Conservation (phyloP, 108 stramenopile genomes). For the Cyclostephanos tholiformis region DNA sequence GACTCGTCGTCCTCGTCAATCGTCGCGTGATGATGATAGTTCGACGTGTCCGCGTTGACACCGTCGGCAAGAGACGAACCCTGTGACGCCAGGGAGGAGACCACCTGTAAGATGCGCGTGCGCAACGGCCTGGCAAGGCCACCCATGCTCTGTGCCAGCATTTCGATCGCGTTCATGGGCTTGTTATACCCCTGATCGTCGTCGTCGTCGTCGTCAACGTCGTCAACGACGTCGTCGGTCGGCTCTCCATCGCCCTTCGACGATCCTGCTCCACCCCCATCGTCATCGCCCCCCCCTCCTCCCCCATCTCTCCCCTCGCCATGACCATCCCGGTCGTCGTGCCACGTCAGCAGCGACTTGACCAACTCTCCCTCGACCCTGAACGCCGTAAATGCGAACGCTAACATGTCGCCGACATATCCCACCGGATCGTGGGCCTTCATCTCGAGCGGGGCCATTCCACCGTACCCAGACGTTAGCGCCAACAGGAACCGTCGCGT, state of each 20-base stretch:
- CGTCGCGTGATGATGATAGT: conserved; percentile 5
- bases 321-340: conserved; percentile 20
- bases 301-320: background rate
- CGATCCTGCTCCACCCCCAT: background rate
- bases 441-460: conserved; percentile 81
- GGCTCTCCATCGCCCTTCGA: background rate
- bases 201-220: conserved; percentile 30
- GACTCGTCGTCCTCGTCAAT: conserved; percentile 72
- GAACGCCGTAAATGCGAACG: conserved; percentile 79
- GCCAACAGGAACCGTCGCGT: conserved; percentile 83
- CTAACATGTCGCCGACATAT: conserved; percentile 89
- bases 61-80: conserved; percentile 35
- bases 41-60: conserved; percentile 37
- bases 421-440: conserved; percentile 85
- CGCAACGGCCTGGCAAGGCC: conserved; percentile 82
- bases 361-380: conserved; percentile 83
- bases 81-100: conserved; percentile 63
- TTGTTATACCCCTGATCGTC: conserved; percentile 40
- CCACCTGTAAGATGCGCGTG: conserved; percentile 77
- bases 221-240: background rate
- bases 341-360: conserved; percentile 48
- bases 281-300: conserved; percentile 17
- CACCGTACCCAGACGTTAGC: conserved; percentile 74
- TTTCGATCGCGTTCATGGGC: conserved; percentile 57
- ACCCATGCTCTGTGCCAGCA: conserved; percentile 76